Evolutionary conservation across 306 rosid genomes (phyloP).

Genomic region (Oxytropis ochrocephala): DNA sequence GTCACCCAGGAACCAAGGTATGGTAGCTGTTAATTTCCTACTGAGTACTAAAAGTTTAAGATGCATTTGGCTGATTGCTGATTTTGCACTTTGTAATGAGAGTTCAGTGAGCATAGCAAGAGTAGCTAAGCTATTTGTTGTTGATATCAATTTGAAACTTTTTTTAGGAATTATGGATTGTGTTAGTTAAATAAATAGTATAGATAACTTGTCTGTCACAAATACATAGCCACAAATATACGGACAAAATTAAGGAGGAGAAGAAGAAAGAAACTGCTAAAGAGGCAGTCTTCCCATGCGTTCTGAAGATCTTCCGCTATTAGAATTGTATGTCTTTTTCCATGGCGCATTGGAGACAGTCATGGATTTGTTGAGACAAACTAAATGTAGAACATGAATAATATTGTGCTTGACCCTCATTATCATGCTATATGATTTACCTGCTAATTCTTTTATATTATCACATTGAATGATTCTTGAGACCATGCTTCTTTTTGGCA

Average conservation of each 20-base stretch:
- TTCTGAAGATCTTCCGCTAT: slow-evolving; percentile 19
- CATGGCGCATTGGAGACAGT: neutral
- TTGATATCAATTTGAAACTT: too few relatives aligned
- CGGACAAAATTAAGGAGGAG: slow-evolving; percentile 83
- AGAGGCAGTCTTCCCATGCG: slow-evolving; percentile 95
- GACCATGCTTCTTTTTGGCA: neutral
- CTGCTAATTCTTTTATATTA: neutral
- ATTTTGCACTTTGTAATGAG: too few relatives aligned
- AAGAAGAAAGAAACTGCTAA: slow-evolving; percentile 88
- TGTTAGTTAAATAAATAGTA: too few relatives aligned
- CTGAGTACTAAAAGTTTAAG: too few relatives aligned
- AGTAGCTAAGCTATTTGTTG: too few relatives aligned
- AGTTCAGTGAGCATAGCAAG: too few relatives aligned
- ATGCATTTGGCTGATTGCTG: too few relatives aligned
- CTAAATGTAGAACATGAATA: neutral
- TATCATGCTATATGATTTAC: neutral
- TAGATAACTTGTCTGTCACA: too few relatives aligned
- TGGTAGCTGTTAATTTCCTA: too few relatives aligned
- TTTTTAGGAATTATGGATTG: too few relatives aligned
- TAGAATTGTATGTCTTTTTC: neutral
- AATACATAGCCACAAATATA: too few relatives aligned
- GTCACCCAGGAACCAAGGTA: too few relatives aligned
- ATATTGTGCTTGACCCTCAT: neutral
- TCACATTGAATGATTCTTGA: neutral
- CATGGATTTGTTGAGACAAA: neutral